These are phyloP conservation scores for Adansonia gregorii DNA, from an alignment of 441 rosid species.

Conservation along the genomic window DNA sequence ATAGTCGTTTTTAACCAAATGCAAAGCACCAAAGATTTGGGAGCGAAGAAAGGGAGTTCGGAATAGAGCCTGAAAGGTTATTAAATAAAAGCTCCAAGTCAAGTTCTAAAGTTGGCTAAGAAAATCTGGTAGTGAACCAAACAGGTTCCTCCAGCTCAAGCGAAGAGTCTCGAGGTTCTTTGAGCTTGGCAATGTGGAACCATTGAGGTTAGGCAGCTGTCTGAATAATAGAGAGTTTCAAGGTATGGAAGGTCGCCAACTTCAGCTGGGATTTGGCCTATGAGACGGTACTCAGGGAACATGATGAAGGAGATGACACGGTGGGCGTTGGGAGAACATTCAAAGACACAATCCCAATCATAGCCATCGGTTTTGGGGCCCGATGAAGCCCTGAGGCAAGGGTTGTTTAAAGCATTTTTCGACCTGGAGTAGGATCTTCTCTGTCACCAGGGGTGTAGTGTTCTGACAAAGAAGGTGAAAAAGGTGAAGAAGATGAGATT, in stretches of 20 bases:
- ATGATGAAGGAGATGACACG: slow-evolving; percentile 62
- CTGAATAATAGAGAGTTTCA: slow-evolving; percentile 46
- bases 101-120: slow-evolving; percentile 54
- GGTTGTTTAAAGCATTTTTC: slow-evolving; percentile 46
- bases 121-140: slow-evolving; percentile 61
- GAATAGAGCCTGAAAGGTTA: slow-evolving; percentile 61
- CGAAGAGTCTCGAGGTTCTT: slow-evolving; percentile 51
- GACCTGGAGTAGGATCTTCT: slow-evolving; percentile 43
- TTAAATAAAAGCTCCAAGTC: slow-evolving; percentile 64
- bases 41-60: slow-evolving; percentile 57
- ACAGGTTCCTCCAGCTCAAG: slow-evolving; percentile 52
- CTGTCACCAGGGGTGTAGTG: slow-evolving; percentile 48
- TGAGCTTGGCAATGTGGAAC: slow-evolving; percentile 65
- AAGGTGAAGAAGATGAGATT: slow-evolving; percentile 28
- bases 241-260: slow-evolving; percentile 70
- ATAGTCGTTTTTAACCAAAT: slow-evolving; percentile 58
- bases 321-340: slow-evolving; percentile 57
- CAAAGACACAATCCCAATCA: slow-evolving; percentile 57
- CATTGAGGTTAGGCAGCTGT: slow-evolving; percentile 59
- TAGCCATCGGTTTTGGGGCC: slow-evolving; percentile 63
- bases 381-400: slow-evolving; percentile 47
- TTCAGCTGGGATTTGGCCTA: slow-evolving; percentile 56
- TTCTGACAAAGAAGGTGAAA: slow-evolving; percentile 33
- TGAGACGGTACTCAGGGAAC: slow-evolving; percentile 44
- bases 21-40: slow-evolving; percentile 55